Conservation (phyloP, 805 yeast genomes). For the Tetrapisispora pingtungensis region DNA sequence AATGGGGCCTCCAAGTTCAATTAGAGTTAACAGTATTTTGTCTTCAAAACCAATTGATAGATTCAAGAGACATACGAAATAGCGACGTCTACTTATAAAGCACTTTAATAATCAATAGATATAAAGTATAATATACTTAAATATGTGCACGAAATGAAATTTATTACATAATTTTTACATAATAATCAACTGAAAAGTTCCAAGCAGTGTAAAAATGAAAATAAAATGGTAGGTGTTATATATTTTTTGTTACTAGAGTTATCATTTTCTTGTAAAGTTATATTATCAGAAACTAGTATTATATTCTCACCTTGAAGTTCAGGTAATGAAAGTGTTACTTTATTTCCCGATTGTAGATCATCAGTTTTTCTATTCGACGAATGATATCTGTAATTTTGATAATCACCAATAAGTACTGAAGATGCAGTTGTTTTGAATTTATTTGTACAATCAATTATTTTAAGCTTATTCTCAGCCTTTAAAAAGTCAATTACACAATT, state of each 20-base stretch:
- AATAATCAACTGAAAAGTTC: background rate
- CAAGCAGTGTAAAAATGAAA: background rate
- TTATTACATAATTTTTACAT: too few relatives aligned
- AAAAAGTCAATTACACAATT: conserved; percentile 63
- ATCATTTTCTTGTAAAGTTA: background rate
- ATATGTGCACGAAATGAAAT: too few relatives aligned
- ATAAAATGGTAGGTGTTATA: background rate
- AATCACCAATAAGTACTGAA: too few relatives aligned
- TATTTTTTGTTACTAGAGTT: background rate
- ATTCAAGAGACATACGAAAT: background rate
- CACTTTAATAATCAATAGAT: too few relatives aligned
- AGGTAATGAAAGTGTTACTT: conserved; percentile 22
- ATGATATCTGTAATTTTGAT: too few relatives aligned
- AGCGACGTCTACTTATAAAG: too few relatives aligned
- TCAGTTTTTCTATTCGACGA: too few relatives aligned
- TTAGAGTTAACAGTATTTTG: background rate
- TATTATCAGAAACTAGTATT: background rate
- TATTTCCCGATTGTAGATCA: too few relatives aligned
- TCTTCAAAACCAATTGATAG: background rate
- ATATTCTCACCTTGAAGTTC: background rate
- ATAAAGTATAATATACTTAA: too few relatives aligned
- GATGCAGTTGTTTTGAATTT: too few relatives aligned
- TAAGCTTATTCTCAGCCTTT: conserved; percentile 41
- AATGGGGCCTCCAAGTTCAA: conserved; percentile 1
- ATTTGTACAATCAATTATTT: conserved; percentile 29